Percentiles rank a stretch among this genome's conserved stretches.
phyloP scores from a whole-genome alignment of 352 stramenopile species.

The Globisporangium takayamanum region DNA sequence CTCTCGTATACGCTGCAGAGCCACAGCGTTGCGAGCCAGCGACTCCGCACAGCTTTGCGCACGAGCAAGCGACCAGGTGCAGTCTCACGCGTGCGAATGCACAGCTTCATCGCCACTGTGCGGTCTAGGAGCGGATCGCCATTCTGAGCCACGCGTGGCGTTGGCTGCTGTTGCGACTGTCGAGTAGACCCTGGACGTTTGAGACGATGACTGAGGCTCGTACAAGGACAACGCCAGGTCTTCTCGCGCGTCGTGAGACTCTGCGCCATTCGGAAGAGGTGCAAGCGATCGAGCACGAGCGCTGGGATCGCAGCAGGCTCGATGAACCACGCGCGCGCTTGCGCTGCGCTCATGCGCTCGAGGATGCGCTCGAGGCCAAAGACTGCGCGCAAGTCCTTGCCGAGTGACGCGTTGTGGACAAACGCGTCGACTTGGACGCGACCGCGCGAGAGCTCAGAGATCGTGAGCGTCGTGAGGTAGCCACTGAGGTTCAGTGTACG shows the following conservation, averaged over 20 bases:
- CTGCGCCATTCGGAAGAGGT: constrained; percentile 32
- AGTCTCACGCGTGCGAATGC: constrained; percentile 17
- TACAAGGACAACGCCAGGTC: too few relatives aligned
- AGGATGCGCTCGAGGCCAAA: constrained; percentile 57
- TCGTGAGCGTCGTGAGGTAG: constrained; percentile 42
- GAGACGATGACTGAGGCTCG: too few relatives aligned
- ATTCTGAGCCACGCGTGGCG: not conserved
- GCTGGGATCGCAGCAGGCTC: constrained; percentile 21
- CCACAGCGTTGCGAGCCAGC: constrained; percentile 20
- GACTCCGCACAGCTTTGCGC: constrained; percentile 28
- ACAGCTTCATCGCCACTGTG: constrained; percentile 15
- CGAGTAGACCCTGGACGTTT: too few relatives aligned
- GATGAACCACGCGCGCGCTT: constrained; percentile 29
- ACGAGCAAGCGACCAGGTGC: constrained; percentile 25
- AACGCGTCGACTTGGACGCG: constrained; percentile 56
- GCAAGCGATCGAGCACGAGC: constrained; percentile 57
- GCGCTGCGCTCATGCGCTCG: constrained; percentile 34
- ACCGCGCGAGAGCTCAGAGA: constrained; percentile 52
- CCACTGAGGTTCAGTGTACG: constrained; percentile 39
- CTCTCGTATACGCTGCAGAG: constrained; percentile 26
- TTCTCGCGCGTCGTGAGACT: constrained; percentile 10
- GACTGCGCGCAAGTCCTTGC: constrained; percentile 14
- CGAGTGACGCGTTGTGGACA: constrained; percentile 25
- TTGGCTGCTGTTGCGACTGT: too few relatives aligned
- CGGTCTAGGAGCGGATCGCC: not conserved